Conservation (phyloP, 2,329 filamentous ascomycete species). For the Aureobasidium melanogenum region DNA sequence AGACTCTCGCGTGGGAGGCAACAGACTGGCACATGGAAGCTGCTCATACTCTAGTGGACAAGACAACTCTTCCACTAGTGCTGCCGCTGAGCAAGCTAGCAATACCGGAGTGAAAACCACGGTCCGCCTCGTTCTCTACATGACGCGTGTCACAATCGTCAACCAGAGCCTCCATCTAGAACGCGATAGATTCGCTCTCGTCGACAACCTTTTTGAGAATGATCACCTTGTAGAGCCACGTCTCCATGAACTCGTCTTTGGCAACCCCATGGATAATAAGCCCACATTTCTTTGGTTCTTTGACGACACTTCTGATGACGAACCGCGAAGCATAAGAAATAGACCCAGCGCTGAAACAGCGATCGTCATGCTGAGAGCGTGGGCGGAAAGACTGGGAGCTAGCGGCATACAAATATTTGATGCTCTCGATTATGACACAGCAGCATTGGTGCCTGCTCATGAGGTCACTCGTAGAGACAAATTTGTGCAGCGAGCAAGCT, state of each 20-base stretch:
- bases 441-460: not conserved
- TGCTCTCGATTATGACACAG: not conserved
- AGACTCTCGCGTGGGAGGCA: not conserved
- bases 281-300: not conserved
- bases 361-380: not conserved
- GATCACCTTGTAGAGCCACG: not conserved
- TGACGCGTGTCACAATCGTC: not conserved
- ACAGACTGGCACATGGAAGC: no score
- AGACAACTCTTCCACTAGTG: no score
- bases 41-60: no score
- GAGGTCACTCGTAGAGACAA: not conserved
- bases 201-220: not conserved
- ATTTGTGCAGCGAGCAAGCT: not conserved
- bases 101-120: no score
- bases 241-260: not conserved
- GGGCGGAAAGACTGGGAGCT: not conserved
- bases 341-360: not conserved
- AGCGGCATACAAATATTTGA: not conserved
- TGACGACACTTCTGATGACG: not conserved
- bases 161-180: not conserved
- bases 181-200: not conserved
- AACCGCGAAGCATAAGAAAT: not conserved
- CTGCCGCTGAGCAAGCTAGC: no score
- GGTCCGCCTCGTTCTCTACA: not conserved
- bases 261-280: not conserved